These are phyloP conservation scores for Schizonepeta tenuifolia DNA, from an alignment of 257 asterid species.

Conservation along the genomic window DNA sequence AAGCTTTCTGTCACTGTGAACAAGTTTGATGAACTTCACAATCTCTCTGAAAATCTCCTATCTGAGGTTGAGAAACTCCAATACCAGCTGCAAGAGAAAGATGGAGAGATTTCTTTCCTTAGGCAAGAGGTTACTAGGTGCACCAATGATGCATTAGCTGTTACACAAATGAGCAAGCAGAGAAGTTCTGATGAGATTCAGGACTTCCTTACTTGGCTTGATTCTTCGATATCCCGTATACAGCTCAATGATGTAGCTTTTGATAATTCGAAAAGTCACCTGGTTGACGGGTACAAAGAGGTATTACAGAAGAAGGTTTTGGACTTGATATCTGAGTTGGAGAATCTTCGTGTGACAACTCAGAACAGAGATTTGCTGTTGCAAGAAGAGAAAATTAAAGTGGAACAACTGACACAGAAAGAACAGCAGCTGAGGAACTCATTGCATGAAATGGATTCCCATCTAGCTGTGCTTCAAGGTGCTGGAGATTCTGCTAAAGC, in stretches of 20 bases:
- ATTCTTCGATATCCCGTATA: constrained; percentile 57
- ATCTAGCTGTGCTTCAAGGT: constrained; percentile 59
- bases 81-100: constrained; percentile 87
- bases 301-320: constrained; percentile 63
- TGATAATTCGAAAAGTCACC: constrained; percentile 45
- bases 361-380: constrained; percentile 59
- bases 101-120: constrained; percentile 91
- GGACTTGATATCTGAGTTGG: constrained; percentile 75
- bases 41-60: constrained; percentile 77
- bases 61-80: constrained; percentile 97
- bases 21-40: constrained; percentile 94
- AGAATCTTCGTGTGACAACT: constrained; percentile 68
- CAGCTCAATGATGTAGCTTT: constrained; percentile 49
- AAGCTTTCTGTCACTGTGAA: constrained; percentile 91
- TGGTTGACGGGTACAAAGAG: constrained; percentile 54
- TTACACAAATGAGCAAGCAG: constrained; percentile 69
- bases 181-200: constrained; percentile 67
- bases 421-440: constrained; percentile 66
- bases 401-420: constrained; percentile 64
- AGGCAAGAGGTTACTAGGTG: constrained; percentile 98
- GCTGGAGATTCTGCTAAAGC: constrained; percentile 64
- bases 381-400: constrained; percentile 75
- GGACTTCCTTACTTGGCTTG: constrained; percentile 72
- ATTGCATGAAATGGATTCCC: constrained; percentile 76
- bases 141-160: constrained; percentile 81